Conservation (phyloP, 1,284 basidiomycete genomes). For the Phellinidium pouzarii region DNA sequence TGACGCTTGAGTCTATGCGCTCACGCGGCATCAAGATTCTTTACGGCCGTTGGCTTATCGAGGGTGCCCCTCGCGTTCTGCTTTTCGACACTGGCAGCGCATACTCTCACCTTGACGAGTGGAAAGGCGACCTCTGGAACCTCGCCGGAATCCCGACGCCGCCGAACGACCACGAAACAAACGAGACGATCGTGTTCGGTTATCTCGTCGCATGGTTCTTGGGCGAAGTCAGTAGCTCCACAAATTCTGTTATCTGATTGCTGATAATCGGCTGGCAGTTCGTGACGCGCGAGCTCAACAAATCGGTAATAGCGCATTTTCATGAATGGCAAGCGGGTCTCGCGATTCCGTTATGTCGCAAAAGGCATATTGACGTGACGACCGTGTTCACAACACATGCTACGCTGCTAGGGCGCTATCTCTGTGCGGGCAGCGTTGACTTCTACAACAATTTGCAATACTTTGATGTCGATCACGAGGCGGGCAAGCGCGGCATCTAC, state of each 20-base stretch:
- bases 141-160: slow-evolving; percentile 95
- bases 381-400: slow-evolving; percentile 98
- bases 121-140: slow-evolving; percentile 98
- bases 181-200: slow-evolving; percentile 98
- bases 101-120: slow-evolving; percentile 89
- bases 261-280: slow-evolving; percentile 45
- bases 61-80: slow-evolving; percentile 89
- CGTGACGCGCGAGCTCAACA: slow-evolving; percentile 68
- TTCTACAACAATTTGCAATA: slow-evolving; percentile 99
- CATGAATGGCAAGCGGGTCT: slow-evolving; percentile 99
- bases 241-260: background rate
- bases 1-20: slow-evolving; percentile 72
- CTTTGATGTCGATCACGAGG: slow-evolving; percentile 99
- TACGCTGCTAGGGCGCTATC: slow-evolving; percentile 95
- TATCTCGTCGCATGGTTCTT: slow-evolving; percentile 99
- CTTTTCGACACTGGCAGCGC: slow-evolving; percentile 93
- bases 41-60: slow-evolving; percentile 97
- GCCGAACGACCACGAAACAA: slow-evolving; percentile 94
- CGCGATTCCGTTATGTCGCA: slow-evolving; percentile 92
- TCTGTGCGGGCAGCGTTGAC: slow-evolving; percentile 95
- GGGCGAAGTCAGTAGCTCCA: slow-evolving; percentile 66
- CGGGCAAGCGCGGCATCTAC: slow-evolving; percentile 94
- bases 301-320: slow-evolving; percentile 93
- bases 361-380: slow-evolving; percentile 95
- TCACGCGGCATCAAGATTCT: slow-evolving; percentile 87